Evolutionary conservation across 2,329 filamentous ascomycete genomes (phyloP).

Genomic region (Stachybotrys echinatus): DNA sequence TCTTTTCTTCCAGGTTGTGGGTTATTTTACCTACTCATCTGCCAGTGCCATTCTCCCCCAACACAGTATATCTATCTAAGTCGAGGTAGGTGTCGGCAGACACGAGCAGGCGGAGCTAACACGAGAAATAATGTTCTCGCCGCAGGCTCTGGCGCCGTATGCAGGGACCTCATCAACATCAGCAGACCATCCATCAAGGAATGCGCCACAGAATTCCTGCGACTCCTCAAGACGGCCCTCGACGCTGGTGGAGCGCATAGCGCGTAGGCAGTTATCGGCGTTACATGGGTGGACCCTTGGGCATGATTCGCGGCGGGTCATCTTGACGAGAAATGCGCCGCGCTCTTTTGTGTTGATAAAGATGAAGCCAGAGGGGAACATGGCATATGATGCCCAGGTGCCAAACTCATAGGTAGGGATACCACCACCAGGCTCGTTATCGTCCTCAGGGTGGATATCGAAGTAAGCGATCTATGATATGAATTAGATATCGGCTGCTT

Average conservation of each 20-base stretch:
- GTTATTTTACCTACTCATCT: too few relatives aligned
- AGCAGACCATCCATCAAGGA: background rate
- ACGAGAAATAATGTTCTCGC: background rate
- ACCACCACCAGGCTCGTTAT: constrained; percentile 12
- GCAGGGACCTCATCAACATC: background rate
- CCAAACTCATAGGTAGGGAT: background rate
- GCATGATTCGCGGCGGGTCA: background rate
- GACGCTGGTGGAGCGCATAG: constrained; percentile 1
- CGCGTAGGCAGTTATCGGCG: constrained; percentile 1
- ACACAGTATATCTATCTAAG: too few relatives aligned
- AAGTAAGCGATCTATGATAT: constrained; percentile 42
- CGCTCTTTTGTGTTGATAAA: constrained; percentile 2
- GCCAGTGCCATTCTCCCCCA: too few relatives aligned
- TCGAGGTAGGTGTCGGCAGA: background rate
- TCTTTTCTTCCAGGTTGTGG: too few relatives aligned
- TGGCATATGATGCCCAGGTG: background rate
- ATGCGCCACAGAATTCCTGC: constrained; percentile 1
- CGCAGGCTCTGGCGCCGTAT: background rate
- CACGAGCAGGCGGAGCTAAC: constrained; percentile 1
- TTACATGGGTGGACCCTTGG: background rate
- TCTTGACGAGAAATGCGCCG: constrained; percentile 1
- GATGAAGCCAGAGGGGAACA: constrained; percentile 1
- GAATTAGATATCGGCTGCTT: too few relatives aligned
- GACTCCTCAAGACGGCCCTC: background rate
- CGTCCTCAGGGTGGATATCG: constrained; percentile 42